Conservation (phyloP, 345 rosid species). For the Cardamine chenopodiifolia region DNA sequence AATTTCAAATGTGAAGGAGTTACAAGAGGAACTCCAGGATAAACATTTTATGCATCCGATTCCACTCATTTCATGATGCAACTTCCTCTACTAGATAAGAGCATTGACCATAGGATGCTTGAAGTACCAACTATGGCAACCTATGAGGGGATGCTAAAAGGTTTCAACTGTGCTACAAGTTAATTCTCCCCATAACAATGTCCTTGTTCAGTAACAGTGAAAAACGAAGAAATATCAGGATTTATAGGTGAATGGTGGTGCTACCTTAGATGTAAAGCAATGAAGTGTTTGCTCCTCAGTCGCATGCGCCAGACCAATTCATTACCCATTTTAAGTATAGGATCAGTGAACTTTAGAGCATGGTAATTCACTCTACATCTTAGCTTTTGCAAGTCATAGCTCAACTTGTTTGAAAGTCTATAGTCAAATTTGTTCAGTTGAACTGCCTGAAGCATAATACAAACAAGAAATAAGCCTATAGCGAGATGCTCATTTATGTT, state of each 20-base stretch:
- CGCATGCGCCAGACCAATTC: slow-evolving; percentile 80
- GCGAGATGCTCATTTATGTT: slow-evolving; percentile 4
- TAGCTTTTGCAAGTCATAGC: slow-evolving; percentile 82
- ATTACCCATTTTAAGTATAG: slow-evolving; percentile 80
- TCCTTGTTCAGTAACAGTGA: slow-evolving; percentile 8
- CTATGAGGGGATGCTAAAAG: slow-evolving; percentile 16
- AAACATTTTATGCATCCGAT: slow-evolving; percentile 7
- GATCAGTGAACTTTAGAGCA: slow-evolving; percentile 82
- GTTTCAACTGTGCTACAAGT: slow-evolving; percentile 7
- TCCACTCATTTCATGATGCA: neutral
- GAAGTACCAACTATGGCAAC: neutral
- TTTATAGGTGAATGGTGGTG: neutral
- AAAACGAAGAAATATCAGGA: neutral
- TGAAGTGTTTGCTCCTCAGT: slow-evolving; percentile 71
- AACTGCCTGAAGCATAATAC: slow-evolving; percentile 62
- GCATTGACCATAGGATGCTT: neutral
- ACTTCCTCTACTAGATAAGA: too few relatives aligned
- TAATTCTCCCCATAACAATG: neutral
- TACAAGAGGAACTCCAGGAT: neutral
- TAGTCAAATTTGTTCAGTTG: slow-evolving; percentile 94
- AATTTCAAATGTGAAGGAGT: slow-evolving; percentile 9
- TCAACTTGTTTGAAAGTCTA: slow-evolving; percentile 87
- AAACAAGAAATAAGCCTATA: slow-evolving; percentile 27
- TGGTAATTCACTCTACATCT: slow-evolving; percentile 96
- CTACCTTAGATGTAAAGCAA: slow-evolving; percentile 94